These are phyloP conservation scores for Ordospora colligata DNA, from an alignment of 371 early-diverging fungal genomes.

Conservation along the genomic window DNA sequence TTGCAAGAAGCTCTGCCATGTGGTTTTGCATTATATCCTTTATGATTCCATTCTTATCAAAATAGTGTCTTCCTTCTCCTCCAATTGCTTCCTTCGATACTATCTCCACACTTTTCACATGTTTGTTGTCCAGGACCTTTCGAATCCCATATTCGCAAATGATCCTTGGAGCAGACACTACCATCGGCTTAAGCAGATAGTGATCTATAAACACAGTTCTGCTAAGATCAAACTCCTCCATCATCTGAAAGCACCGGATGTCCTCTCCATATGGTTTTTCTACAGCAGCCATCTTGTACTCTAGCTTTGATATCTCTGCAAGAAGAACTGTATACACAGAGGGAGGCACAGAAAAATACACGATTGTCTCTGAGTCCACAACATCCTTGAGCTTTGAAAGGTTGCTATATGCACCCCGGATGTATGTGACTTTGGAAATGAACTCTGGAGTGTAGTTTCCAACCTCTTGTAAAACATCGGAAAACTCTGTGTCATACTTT, in stretches of 20 bases:
- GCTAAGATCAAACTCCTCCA: constrained; percentile 20
- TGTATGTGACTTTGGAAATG: constrained; percentile 69
- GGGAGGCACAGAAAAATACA: constrained; percentile 95
- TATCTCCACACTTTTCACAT: constrained; percentile 86
- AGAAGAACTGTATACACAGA: constrained; percentile 77
- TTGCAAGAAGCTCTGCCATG: constrained; percentile 74
- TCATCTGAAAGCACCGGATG: constrained; percentile 66
- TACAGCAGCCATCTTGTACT: constrained; percentile 69
- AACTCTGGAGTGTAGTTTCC: constrained; percentile 66
- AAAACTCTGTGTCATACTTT: constrained; percentile 69
- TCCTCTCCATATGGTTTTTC: constrained; percentile 98
- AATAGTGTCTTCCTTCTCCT: constrained; percentile 92
- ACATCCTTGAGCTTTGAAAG: constrained; percentile 57
- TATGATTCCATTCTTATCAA: constrained; percentile 94
- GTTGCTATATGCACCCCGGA: constrained; percentile 75
- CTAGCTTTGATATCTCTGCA: constrained; percentile 62
- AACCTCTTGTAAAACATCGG: constrained; percentile 66
- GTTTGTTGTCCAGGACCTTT: constrained; percentile 14
- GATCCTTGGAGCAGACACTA: constrained; percentile 45
- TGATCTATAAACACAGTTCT: constrained; percentile 58
- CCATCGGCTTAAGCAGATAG: constrained; percentile 59
- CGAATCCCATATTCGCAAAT: neutral
- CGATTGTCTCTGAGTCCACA: constrained; percentile 62
- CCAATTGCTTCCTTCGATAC: constrained; percentile 93
- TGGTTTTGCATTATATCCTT: constrained; percentile 98